Evolutionary conservation across 1,139 yeast genomes (phyloP).

Genomic region (Candida sp.): DNA sequence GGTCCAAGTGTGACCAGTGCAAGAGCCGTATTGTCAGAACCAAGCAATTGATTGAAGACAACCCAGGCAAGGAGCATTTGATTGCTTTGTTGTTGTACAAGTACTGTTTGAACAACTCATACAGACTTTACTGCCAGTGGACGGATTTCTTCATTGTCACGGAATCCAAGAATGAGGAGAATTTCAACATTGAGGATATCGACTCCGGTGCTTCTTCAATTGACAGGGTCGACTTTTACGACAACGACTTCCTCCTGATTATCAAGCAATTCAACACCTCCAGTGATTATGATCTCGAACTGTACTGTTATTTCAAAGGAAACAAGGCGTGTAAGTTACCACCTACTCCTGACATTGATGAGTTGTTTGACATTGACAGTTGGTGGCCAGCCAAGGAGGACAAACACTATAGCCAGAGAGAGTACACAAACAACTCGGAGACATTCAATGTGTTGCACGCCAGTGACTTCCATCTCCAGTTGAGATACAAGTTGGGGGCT

Average conservation of each 20-base stretch:
- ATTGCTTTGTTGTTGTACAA: conserved; percentile 38
- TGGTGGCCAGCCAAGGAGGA: conserved; percentile 38
- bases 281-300: conserved; percentile 38
- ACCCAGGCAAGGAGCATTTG: conserved; percentile 40
- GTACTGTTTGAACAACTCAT: conserved; percentile 32
- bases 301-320: conserved; percentile 35
- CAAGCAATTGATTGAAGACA: conserved; percentile 25
- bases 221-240: conserved; percentile 34
- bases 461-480: conserved; percentile 66
- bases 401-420: conserved; percentile 27
- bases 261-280: conserved; percentile 38
- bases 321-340: conserved; percentile 33
- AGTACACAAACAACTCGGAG: conserved; percentile 22
- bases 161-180: conserved; percentile 23
- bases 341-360: conserved; percentile 29
- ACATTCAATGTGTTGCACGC: conserved; percentile 64
- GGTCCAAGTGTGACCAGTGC: conserved; percentile 38
- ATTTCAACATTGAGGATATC: conserved; percentile 18
- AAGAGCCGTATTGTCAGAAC: conserved; percentile 38
- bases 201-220: conserved; percentile 27
- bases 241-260: conserved; percentile 45
- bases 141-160: conserved; percentile 45
- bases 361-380: conserved; percentile 25
- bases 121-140: conserved; percentile 33
- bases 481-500: conserved; percentile 58